phyloP scores from a whole-genome alignment of 495 filamentous ascomycete species.

The Hypoxylon intermedium region DNA sequence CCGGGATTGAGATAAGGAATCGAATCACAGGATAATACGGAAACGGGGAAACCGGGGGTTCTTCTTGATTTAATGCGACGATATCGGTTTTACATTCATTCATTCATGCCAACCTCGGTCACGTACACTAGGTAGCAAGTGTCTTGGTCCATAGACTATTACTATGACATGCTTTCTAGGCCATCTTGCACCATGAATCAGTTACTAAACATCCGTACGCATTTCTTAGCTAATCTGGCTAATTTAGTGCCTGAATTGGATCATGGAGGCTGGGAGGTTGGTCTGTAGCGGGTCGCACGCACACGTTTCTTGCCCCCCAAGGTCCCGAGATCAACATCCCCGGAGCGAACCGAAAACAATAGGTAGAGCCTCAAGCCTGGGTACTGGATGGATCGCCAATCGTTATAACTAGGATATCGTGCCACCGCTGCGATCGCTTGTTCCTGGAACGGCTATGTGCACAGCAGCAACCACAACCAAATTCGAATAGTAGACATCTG shows the following conservation, averaged over 20 bases:
- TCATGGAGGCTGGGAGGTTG: background rate
- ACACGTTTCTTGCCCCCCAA: no score
- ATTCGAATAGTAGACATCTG: background rate
- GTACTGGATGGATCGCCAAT: no score
- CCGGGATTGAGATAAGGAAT: slow-evolving; percentile 20
- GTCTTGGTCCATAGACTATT: no score
- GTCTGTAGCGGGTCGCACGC: background rate
- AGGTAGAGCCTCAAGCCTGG: no score
- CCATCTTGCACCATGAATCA: background rate
- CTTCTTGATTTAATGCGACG: background rate
- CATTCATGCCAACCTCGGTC: no score
- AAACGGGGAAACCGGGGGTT: slow-evolving; percentile 5
- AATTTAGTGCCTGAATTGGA: no score
- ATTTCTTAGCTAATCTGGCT: no score
- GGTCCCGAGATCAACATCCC: no score
- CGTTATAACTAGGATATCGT: no score
- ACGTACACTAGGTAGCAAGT: no score
- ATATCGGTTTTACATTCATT: slow-evolving; percentile 4
- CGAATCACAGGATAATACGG: slow-evolving; percentile 11
- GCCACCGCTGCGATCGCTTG: background rate
- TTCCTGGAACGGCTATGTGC: background rate
- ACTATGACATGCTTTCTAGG: background rate
- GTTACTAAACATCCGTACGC: no score
- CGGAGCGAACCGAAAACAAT: no score
- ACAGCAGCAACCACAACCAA: background rate